Percentiles rank a stretch among this genome's conserved stretches.
Evolutionary conservation across 2,329 filamentous ascomycete genomes (phyloP).

Genomic region (Xylaria digitata): DNA sequence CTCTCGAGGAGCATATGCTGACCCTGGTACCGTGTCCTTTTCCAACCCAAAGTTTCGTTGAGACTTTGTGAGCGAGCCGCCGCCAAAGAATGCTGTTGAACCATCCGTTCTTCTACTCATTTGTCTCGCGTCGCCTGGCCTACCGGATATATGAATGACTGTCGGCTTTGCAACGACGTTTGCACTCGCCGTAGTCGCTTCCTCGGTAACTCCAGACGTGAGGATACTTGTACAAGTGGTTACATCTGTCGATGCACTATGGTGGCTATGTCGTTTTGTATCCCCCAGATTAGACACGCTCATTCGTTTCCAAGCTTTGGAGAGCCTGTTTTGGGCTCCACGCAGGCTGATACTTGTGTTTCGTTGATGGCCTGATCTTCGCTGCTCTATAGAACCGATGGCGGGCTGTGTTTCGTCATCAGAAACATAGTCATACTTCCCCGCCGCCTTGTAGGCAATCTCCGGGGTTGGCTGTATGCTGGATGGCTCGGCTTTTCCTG

Average conservation of each 20-base stretch:
- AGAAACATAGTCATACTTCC: conserved; percentile 43
- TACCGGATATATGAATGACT: conserved; percentile 50
- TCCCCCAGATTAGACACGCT: conserved; percentile 37
- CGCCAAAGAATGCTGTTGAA: conserved; percentile 46
- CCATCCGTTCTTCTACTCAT: conserved; percentile 45
- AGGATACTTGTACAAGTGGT: conserved; percentile 50
- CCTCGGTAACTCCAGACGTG: conserved; percentile 45
- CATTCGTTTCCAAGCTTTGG: conserved; percentile 46
- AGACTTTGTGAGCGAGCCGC: conserved; percentile 43
- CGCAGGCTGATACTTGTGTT: conserved; percentile 35
- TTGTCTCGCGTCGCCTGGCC: conserved; percentile 47
- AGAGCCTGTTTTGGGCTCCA: conserved; percentile 43
- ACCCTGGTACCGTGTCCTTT: conserved; percentile 21
- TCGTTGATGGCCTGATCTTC: conserved; percentile 38
- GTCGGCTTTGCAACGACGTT: conserved; percentile 48
- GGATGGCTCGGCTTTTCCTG: conserved; percentile 43
- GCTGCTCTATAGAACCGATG: conserved; percentile 37
- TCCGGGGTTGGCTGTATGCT: conserved; percentile 51
- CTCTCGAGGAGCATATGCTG: conserved; percentile 22
- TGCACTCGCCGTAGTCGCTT: conserved; percentile 44
- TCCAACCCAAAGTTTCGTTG: conserved; percentile 42
- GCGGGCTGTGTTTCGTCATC: conserved; percentile 41
- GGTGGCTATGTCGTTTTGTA: conserved; percentile 44
- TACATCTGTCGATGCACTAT: conserved; percentile 43
- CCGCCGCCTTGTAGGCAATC: conserved; percentile 43